Conservation (phyloP, 352 stramenopile genomes). For the Aphanomyces stellatus region DNA sequence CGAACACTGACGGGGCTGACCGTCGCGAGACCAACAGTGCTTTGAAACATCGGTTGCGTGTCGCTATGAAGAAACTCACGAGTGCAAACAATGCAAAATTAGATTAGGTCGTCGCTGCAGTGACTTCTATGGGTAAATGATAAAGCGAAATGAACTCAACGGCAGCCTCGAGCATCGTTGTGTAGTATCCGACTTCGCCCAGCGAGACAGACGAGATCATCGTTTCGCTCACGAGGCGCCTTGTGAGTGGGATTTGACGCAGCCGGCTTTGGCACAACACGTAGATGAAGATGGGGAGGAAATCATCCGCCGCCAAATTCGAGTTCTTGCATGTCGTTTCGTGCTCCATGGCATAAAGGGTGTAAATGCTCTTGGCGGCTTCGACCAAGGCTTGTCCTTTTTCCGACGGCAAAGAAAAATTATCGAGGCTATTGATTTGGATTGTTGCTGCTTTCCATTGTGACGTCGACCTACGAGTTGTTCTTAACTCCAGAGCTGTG, state of each 20-base stretch:
- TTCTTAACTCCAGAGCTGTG: background rate
- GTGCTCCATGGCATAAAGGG: constrained; percentile 47
- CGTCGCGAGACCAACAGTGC: background rate
- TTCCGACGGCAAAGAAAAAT: constrained; percentile 59
- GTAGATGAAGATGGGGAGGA: constrained; percentile 76
- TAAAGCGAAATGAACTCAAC: constrained; percentile 58
- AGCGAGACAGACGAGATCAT: constrained; percentile 71
- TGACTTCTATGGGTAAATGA: background rate
- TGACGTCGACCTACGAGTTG: constrained; percentile 26
- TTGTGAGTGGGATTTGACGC: constrained; percentile 46
- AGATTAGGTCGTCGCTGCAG: background rate
- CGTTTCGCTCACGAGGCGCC: constrained; percentile 63
- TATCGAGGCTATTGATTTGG: constrained; percentile 55
- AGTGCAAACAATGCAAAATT: constrained; percentile 6
- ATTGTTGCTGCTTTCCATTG: constrained; percentile 44
- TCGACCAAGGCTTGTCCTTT: constrained; percentile 56
- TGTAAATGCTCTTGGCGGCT: constrained; percentile 63
- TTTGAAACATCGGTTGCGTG: background rate
- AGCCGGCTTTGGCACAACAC: constrained; percentile 42
- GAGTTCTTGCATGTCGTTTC: constrained; percentile 18
- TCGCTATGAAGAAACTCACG: constrained; percentile 8
- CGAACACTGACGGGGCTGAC: background rate
- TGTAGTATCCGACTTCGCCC: constrained; percentile 71
- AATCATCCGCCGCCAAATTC: constrained; percentile 58
- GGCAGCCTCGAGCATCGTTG: constrained; percentile 66